Base-by-base conservation (phyloP, 2,329 filamentous ascomycete genomes). In the Xylariales sp. region DNA sequence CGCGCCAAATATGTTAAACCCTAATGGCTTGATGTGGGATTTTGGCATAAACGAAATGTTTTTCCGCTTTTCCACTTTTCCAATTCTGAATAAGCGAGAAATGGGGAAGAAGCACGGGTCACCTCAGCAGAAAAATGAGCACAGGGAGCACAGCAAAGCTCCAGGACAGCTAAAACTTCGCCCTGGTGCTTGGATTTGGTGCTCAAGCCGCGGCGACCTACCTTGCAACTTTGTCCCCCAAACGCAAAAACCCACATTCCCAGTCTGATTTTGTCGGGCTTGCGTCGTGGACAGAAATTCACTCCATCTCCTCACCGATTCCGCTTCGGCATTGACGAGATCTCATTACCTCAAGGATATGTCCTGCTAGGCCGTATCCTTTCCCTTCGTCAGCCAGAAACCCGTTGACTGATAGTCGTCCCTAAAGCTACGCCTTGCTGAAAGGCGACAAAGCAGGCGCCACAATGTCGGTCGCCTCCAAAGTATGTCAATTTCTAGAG, bases 401-500 rank as follows among this genome's bases (percentile, higher is more conserved):
- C 47, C 44, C 48, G 53, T 50, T 54, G 50, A 54, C 48, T 47
- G 56, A 57, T 51, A 55, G 57, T 58, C 57, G 55, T 54, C 50
- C 49, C 45, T 42, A 31, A 60, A 60, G 58, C 54, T 59, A 63
- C 66, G 66, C 66, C 68, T 71, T 67, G 58, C 60, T 61, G 58
- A 62, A 68, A 74, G 72, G 73, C 71, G 70, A 72, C 65, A 63
- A 68, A 66, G 66, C 61, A 57, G 66, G 65, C 67, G 73, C 68
- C 75, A 78, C 66, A 62, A 79, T 79, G 75, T 77, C 74, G 69
- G 72, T 79, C 72, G 74, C 69, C 66, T 74, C 72, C 52, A 76
- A 78, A 73, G 76, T 80, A 64, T 48, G 73, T 41, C 11, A 38
- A 27, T 27, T 35, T 14, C n/a, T n/a, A n/a, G n/a, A n/a, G n/a